Conservation (phyloP, 805 yeast genomes). For the Lachancea waltii region DNA sequence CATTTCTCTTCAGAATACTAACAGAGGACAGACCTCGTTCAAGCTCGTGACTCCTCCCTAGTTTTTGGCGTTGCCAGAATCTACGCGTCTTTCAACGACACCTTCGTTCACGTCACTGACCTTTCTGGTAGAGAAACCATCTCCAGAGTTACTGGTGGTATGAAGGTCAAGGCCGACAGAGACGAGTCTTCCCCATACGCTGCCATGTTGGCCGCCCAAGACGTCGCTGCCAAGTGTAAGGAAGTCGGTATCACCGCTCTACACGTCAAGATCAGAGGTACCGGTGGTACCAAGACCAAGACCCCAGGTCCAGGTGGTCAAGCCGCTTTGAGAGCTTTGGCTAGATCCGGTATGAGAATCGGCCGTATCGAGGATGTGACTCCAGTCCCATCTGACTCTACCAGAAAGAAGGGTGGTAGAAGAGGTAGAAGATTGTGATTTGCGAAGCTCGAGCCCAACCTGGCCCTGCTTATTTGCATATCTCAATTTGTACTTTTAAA, state of each 20-base stretch:
- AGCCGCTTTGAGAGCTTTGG: constrained; percentile 97
- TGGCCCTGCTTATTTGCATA: neutral
- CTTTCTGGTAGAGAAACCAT: constrained; percentile 99
- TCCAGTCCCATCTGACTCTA: constrained; percentile 99
- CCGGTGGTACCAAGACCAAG: constrained; percentile 99
- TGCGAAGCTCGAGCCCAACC: constrained; percentile 2
- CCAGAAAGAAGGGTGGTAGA: constrained; percentile 99
- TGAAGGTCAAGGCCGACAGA: constrained; percentile 99
- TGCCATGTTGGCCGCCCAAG: constrained; percentile 99
- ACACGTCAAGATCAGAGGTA: constrained; percentile 99
- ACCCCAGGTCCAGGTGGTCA: constrained; percentile 99
- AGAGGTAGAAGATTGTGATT: constrained; percentile 99
- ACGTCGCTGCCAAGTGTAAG: constrained; percentile 97
- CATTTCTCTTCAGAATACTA: constrained; percentile 12
- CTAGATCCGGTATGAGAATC: constrained; percentile 99
- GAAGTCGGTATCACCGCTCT: constrained; percentile 99
- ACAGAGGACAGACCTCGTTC: constrained; percentile 34
- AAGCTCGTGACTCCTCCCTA: constrained; percentile 95
- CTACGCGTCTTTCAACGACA: constrained; percentile 99
- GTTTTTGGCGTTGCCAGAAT: constrained; percentile 99
- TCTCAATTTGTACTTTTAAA: constrained; percentile 3
- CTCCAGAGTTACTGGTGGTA: constrained; percentile 99
- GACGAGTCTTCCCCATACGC: constrained; percentile 99
- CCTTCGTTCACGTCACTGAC: constrained; percentile 99
- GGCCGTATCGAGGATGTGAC: constrained; percentile 99